Percentiles rank a stretch among this genome's conserved stretches.
phyloP scores from a whole-genome alignment of 208 protist species.

The Leptomonas pyrrhocoris region DNA sequence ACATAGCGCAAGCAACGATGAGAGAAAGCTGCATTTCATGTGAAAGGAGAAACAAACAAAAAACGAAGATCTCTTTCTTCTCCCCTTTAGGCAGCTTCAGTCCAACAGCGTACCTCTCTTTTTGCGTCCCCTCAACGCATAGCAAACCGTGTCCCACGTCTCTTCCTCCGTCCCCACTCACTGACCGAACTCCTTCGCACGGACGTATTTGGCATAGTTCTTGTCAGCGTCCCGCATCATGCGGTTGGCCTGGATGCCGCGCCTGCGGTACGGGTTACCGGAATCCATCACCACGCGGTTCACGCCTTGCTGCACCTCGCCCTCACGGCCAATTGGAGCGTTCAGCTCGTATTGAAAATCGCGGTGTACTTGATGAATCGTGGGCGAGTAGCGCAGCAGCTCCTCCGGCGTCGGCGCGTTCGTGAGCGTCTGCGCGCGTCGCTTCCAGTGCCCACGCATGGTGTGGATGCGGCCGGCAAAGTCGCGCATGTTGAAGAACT shows the following conservation, averaged over 20 bases:
- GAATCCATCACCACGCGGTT: slow-evolving; percentile 83
- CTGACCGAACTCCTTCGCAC: slow-evolving; percentile 46
- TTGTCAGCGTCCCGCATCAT: slow-evolving; percentile 81
- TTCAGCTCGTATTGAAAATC: slow-evolving; percentile 90
- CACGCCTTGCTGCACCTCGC: slow-evolving; percentile 79
- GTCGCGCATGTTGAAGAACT: slow-evolving; percentile 92
- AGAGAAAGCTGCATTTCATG: background rate
- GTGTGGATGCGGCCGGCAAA: slow-evolving; percentile 91
- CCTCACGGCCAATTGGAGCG: slow-evolving; percentile 83
- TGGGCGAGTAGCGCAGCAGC: slow-evolving; percentile 85
- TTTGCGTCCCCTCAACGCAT: too few species aligned
- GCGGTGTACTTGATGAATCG: slow-evolving; percentile 89
- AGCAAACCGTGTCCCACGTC: too few species aligned
- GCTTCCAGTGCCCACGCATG: slow-evolving; percentile 89
- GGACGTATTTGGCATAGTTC: slow-evolving; percentile 83
- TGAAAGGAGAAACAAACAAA: background rate
- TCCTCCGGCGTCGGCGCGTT: slow-evolving; percentile 89
- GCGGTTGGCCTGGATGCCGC: slow-evolving; percentile 43
- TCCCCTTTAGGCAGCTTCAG: background rate
- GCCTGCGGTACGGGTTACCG: slow-evolving; percentile 82
- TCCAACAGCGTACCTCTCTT: background rate
- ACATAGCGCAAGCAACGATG: too few species aligned
- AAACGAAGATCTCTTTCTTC: background rate
- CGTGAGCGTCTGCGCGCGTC: slow-evolving; percentile 68
- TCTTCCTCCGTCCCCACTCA: background rate